These are phyloP conservation scores for Aspergillus homomorphus DNA, from an alignment of 495 filamentous ascomycete species.

Conservation along the genomic window DNA sequence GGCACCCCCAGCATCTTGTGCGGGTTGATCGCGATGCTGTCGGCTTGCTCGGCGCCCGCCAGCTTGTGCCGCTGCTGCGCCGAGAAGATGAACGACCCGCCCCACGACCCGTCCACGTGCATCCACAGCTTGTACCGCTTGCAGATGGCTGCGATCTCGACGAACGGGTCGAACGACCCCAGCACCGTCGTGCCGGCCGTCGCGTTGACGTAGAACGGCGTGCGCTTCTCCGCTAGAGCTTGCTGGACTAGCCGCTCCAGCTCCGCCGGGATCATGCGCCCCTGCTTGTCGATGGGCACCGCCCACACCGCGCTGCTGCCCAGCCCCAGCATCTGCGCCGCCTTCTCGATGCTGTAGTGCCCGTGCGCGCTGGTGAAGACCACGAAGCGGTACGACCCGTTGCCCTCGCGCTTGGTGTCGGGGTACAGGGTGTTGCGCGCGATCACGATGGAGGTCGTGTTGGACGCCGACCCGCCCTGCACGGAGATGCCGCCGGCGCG, in stretches of 20 bases:
- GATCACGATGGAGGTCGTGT: constrained; percentile 82
- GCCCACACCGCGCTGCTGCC: constrained; percentile 68
- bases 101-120: constrained; percentile 90
- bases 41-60: constrained; percentile 65
- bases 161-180: constrained; percentile 84
- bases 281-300: constrained; percentile 70
- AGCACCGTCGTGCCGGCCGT: constrained; percentile 93
- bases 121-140: constrained; percentile 73
- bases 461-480: constrained; percentile 81
- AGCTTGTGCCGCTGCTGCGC: constrained; percentile 59
- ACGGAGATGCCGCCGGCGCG: constrained; percentile 83
- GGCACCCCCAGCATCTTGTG: constrained; percentile 97
- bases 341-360: constrained; percentile 94
- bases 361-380: constrained; percentile 88
- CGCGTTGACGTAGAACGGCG: constrained; percentile 92
- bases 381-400: constrained; percentile 60
- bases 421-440: constrained; percentile 86
- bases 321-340: constrained; percentile 80
- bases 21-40: constrained; percentile 83
- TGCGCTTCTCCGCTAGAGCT: constrained; percentile 60
- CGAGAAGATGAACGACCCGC: constrained; percentile 80
- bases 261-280: constrained; percentile 65
- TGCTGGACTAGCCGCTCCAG: constrained; percentile 59
- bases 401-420: constrained; percentile 67
- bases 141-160: constrained; percentile 69